Conservation (phyloP, 225 moss, liverwort and hornwort species). For the Rhytidiadelphus loreus region DNA sequence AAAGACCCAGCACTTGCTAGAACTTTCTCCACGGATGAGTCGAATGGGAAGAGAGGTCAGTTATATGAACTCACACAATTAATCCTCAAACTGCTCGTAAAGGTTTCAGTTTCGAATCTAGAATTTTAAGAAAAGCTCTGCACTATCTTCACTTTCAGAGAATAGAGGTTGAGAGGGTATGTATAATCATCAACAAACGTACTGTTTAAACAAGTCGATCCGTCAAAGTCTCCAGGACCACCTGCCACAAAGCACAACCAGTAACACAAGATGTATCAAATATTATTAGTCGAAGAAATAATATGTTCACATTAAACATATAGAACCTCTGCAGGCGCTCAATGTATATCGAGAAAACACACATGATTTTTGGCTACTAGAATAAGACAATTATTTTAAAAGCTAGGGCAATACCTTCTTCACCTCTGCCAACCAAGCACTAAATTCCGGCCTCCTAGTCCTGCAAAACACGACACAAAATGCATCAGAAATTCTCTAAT, state of each 20-base stretch:
- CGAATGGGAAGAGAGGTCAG: background rate
- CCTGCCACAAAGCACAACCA: too few species aligned
- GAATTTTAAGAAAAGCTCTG: background rate
- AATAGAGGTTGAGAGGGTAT: background rate
- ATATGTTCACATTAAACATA: too few species aligned
- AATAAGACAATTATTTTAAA: too few species aligned
- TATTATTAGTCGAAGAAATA: too few species aligned
- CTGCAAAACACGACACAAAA: slow-evolving; percentile 16
- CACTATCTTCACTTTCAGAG: background rate
- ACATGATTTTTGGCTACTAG: too few species aligned
- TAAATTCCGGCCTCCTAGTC: slow-evolving; percentile 63
- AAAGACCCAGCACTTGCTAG: background rate
- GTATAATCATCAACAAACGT: background rate
- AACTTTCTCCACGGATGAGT: background rate
- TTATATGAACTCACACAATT: background rate
- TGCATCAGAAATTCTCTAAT: background rate
- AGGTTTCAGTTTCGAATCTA: background rate
- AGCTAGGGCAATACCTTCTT: too few species aligned
- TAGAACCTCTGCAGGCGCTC: too few species aligned
- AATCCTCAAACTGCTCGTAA: background rate
- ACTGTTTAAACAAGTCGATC: too few species aligned
- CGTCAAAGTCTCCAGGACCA: too few species aligned
- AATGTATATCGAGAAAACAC: too few species aligned
- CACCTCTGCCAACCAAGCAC: too few species aligned
- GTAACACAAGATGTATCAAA: too few species aligned